Percentiles rank a stretch among this genome's conserved stretches.
Evolutionary conservation across 2,329 filamentous ascomycete species (phyloP).

Genomic region (Cytospora chrysosperma): DNA sequence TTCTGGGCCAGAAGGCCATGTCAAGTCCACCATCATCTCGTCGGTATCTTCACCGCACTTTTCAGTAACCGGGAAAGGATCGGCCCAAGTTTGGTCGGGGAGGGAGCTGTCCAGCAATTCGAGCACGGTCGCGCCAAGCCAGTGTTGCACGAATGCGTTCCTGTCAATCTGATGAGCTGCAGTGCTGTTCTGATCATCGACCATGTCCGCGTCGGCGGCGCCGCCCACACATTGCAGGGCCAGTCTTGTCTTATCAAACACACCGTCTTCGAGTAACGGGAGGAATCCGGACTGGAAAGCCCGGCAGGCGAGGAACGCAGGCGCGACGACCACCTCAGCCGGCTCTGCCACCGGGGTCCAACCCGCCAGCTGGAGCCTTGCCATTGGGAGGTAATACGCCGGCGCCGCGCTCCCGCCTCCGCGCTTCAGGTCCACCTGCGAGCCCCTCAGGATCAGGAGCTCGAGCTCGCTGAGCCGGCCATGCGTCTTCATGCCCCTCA

Average conservation of each 20-base stretch:
- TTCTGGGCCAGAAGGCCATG: not conserved
- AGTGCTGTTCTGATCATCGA: not conserved
- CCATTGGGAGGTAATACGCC: slow-evolving; percentile 10
- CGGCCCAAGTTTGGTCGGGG: not conserved
- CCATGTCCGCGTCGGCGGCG: not conserved
- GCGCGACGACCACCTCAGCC: slow-evolving; percentile 4
- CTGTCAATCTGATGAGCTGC: not conserved
- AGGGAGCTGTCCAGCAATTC: not conserved
- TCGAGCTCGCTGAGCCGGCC: slow-evolving; percentile 1
- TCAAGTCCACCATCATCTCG: no score
- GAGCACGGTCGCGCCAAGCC: slow-evolving; percentile 13
- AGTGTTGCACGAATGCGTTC: not conserved
- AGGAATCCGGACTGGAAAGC: slow-evolving; percentile 19
- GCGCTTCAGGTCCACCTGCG: not conserved
- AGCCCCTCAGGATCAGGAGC: not conserved
- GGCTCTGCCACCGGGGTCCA: not conserved
- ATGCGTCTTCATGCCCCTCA: slow-evolving; percentile 14
- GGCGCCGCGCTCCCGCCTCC: not conserved
- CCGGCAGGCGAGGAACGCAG: slow-evolving; percentile 14
- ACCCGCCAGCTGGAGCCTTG: slow-evolving; percentile 8
- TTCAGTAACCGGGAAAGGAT: not conserved
- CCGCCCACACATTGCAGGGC: not conserved
- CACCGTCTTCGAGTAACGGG: slow-evolving; percentile 4
- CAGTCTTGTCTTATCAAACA: not conserved
- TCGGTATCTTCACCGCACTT: not conserved